A percentile compares a stretch with the other conserved stretches of the same genome.
Conservation (phyloP, 495 filamentous ascomycete species). For the Aspergillus wentii region DNA sequence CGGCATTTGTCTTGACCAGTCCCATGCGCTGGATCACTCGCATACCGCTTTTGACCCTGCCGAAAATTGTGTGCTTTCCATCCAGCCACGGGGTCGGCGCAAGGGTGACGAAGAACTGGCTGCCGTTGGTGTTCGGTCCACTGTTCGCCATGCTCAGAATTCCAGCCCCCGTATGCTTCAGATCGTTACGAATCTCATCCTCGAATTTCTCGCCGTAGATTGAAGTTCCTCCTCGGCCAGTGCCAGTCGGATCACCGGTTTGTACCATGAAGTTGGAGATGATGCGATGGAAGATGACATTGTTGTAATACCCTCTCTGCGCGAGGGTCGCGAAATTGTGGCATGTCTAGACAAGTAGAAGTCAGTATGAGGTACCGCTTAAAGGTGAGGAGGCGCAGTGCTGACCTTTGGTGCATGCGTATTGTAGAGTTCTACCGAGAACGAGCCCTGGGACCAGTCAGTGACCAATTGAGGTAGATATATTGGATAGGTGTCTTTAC, state of each 20-base stretch:
- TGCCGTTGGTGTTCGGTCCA: conserved; percentile 90
- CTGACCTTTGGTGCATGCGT: conserved; percentile 66
- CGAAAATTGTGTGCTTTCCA: conserved; percentile 97
- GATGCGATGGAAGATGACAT: conserved; percentile 84
- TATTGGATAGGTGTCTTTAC: conserved; percentile 32
- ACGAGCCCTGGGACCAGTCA: conserved; percentile 57
- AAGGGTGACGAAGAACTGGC: conserved; percentile 83
- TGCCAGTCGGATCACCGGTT: conserved; percentile 93
- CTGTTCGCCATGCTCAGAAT: conserved; percentile 95
- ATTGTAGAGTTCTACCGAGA: conserved; percentile 86
- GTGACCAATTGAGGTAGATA: conserved; percentile 1
- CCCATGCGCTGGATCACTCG: conserved; percentile 84
- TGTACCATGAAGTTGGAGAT: conserved; percentile 98
- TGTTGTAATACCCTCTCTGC: conserved; percentile 79
- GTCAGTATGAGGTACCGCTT: conserved; percentile 9
- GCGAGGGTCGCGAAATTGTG: conserved; percentile 81
- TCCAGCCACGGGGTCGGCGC: conserved; percentile 97
- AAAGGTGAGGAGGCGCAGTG: not conserved
- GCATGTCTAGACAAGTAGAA: conserved; percentile 57
- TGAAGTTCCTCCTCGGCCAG: conserved; percentile 80
- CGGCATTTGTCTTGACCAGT: conserved; percentile 73
- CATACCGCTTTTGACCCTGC: conserved; percentile 83
- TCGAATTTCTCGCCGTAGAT: conserved; percentile 96
- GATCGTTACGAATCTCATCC: conserved; percentile 71
- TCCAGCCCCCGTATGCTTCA: conserved; percentile 94